Conservation (phyloP, 164 flowering plant genomes). For the Cinnamomum micranthum region DNA sequence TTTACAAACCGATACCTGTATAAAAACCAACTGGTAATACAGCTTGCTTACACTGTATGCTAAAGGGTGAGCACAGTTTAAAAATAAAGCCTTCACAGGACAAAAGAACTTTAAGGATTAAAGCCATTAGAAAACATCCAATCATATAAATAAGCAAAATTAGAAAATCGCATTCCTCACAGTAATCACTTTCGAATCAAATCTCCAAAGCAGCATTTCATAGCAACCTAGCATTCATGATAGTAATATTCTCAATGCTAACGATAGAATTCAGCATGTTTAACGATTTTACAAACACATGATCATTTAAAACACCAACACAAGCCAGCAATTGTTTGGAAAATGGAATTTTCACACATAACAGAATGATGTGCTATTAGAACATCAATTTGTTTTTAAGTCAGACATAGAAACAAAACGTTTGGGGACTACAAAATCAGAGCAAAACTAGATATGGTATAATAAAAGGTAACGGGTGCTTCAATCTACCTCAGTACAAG, state of each 20-base stretch:
- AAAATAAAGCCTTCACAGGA: not conserved
- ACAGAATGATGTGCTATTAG: not conserved
- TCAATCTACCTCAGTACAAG: not conserved
- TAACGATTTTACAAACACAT: not conserved
- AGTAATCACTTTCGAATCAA: not conserved
- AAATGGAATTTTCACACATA: not conserved
- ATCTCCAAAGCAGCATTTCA: not conserved
- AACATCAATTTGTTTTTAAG: not conserved
- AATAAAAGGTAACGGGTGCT: not conserved
- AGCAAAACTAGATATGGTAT: not conserved
- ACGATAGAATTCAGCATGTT: not conserved
- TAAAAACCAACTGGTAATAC: too few relatives aligned
- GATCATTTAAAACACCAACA: not conserved
- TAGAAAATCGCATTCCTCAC: not conserved
- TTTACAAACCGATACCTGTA: too few relatives aligned
- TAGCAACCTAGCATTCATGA: not conserved
- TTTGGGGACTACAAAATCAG: not conserved
- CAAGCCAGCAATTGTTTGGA: not conserved
- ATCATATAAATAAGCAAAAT: not conserved
- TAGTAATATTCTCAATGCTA: not conserved
- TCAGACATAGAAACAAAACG: not conserved
- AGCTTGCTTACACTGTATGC: too few relatives aligned
- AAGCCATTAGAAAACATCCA: not conserved
- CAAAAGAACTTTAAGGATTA: not conserved
- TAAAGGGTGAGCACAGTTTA: not conserved